Evolutionary conservation across 1,284 basidiomycete species (phyloP), one percentile per base, ranked within the genome.

Genomic region (Ustilago crameri): DNA sequence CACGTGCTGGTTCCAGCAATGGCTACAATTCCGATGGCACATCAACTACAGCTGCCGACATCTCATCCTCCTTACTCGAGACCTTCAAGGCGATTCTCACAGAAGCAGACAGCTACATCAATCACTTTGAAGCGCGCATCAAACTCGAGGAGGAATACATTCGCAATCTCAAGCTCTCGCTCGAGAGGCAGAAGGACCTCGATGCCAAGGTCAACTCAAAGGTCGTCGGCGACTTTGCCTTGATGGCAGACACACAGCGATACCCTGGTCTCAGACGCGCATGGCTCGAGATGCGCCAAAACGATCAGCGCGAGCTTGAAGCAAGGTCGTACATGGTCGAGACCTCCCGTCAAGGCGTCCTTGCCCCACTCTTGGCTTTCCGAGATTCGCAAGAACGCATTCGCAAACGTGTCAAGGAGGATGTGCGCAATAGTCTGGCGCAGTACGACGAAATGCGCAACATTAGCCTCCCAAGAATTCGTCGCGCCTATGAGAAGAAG

Each of bases 71-170:
- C 9, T 59, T 82, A 15, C 66, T 74, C 30, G 74, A 76, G 20
- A 75, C 76, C 2, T 76, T 81, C 47, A 59, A 68, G 41, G 65
- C 63, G 41, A 66, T 68, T 43, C 59, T 81, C 41, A 55, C 57
- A 17, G 80, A 82, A 55, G 73, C 66, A 1, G 80, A 82, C 17
- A 70, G 75, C 49, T 82, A 82, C 45, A 60, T 80, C 37, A 58
- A 55, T 2, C 60, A 70, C 23, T 78, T 67, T 50, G 79, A 82
- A 44, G 53, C 61, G n/a, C 62, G 80, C 22, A 63, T 79, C 46
- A 75, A 74, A 32, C 46, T 79, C 10, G 81, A 82, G 57, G 81
- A 82, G 37, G 78, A 82, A 23, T 79, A 82, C 59, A 55, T 80
- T 27, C 50, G 52, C 8, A 57, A 51, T 22, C 51, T 82, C 9